Conservation (phyloP, 805 yeast species). For the Zygotorulaspora danielsina region DNA sequence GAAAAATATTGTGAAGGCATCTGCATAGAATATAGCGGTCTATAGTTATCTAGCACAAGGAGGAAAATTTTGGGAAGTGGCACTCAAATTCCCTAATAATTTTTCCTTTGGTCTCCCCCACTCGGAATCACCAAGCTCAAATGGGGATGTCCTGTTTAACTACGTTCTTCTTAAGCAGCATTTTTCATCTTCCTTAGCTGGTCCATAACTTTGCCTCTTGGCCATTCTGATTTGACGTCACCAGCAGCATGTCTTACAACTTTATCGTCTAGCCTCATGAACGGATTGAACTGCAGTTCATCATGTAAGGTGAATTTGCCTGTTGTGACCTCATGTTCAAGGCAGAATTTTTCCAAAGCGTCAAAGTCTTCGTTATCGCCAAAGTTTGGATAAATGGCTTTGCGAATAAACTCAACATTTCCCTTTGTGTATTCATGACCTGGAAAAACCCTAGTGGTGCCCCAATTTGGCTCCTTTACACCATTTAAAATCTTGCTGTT, state of each 20-base stretch:
- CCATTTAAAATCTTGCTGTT: slow-evolving; percentile 59
- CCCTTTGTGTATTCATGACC: slow-evolving; percentile 94
- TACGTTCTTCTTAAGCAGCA: slow-evolving; percentile 41
- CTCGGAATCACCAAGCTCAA: too few species aligned
- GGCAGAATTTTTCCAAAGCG: slow-evolving; percentile 48
- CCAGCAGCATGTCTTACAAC: slow-evolving; percentile 58
- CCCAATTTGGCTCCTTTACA: slow-evolving; percentile 37
- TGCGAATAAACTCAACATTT: slow-evolving; percentile 72
- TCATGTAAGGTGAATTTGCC: slow-evolving; percentile 82
- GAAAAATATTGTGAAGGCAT: too few species aligned
- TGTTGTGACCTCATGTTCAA: slow-evolving; percentile 65
- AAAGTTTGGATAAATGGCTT: slow-evolving; percentile 47
- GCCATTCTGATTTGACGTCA: slow-evolving; percentile 34
- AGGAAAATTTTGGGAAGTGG: too few species aligned
- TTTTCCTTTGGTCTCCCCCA: too few species aligned
- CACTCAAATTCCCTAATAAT: too few species aligned
- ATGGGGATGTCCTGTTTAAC: too few species aligned
- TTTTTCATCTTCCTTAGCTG: slow-evolving; percentile 76
- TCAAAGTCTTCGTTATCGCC: slow-evolving; percentile 45
- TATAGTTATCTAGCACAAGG: too few species aligned
- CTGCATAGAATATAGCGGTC: too few species aligned
- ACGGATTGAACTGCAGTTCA: slow-evolving; percentile 81
- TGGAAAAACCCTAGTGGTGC: slow-evolving; percentile 65
- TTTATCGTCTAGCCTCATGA: slow-evolving; percentile 72
- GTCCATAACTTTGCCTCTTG: slow-evolving; percentile 58